These are phyloP conservation scores for Kodamaea sagamina DNA, from an alignment of 805 yeast genomes.

Conservation along the genomic window DNA sequence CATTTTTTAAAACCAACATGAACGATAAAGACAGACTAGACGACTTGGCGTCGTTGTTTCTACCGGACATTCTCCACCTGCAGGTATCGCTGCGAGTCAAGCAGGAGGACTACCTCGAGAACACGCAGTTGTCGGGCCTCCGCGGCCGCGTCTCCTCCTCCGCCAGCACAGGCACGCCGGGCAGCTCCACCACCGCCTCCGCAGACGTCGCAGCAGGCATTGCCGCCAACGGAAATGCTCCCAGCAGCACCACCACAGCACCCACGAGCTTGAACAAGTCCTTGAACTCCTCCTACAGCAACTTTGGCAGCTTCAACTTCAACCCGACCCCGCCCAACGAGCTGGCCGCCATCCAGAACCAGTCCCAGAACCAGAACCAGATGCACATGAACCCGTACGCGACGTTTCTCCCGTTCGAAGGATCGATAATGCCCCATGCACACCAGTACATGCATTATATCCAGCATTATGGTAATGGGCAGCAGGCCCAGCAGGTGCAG, in stretches of 20 bases:
- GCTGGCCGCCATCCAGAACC: no score
- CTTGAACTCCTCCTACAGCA: slow-evolving; percentile 7
- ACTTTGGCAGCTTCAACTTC: slow-evolving; percentile 3
- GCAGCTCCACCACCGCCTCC: no score
- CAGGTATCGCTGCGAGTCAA: slow-evolving; percentile 15
- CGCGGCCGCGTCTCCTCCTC: not conserved
- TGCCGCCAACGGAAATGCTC: no score
- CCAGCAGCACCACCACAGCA: no score
- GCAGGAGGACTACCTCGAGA: slow-evolving; percentile 16
- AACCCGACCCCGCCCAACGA: slow-evolving; percentile 3
- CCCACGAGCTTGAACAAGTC: not conserved
- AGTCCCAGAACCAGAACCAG: no score
- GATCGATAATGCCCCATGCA: slow-evolving; percentile 9
- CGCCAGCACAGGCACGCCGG: no score
- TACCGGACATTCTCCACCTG: slow-evolving; percentile 40
- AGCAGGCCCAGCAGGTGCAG: slow-evolving; percentile 11
- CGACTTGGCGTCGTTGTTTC: slow-evolving; percentile 43
- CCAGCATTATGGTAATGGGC: slow-evolving; percentile 1
- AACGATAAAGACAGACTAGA: slow-evolving; percentile 31
- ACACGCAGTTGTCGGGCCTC: not conserved
- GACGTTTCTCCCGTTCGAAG: slow-evolving; percentile 10
- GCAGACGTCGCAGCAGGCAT: no score
- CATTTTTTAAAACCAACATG: slow-evolving; percentile 9
- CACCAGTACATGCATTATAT: slow-evolving; percentile 8
- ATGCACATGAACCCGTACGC: slow-evolving; percentile 11